Base-by-base conservation (phyloP, 208 protist genomes). In the Leishmania amazonensis region DNA sequence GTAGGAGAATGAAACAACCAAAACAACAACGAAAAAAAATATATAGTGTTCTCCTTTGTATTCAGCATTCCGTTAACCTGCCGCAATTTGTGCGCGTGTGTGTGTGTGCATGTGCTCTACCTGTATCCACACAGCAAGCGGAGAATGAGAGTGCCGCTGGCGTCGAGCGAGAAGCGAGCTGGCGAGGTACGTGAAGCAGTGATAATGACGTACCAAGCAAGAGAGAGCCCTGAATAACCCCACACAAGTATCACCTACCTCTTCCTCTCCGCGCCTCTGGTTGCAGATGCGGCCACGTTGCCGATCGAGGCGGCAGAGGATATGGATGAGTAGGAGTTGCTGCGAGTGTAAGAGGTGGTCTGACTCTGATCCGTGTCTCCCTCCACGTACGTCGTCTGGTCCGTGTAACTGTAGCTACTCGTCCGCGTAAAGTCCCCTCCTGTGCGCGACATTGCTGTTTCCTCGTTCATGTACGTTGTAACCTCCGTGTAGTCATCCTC, bases 381-480 rank as follows among this genome's bases (percentile, higher is more conserved):
- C n/a, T 90, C 81, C 24, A 87, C 35, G 70, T 90, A 90, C 53
- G 80, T 90, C 19, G 83, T 85, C 71, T 81, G 57, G 70, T 81
- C 86, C 17, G 86, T 87, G 83, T 89, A 89, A n/a, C 78, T 87
- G 83, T 89, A 89, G 64, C 82, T 86, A 75, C 78, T 77, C 28
- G 78, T 83, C 42, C 35, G 21, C 3, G n/a, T 79, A 21, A 31
- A 51, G 45, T 79, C 62, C 49, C 35, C 51, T 47, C 51, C 24
- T 8, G 24, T 74, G 45, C n/a, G 7, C 21, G 68, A 74, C 68
- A 21, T 8, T 49, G 8, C 3, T 35, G 68, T 53, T 3, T 8
- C 15, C 19, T 90, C 85, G 76, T 90, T 83, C 60, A 89, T 40
- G 77, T 94, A 90, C 42, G 85, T 89, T 57, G 84, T 87, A n/a